Percentiles rank a stretch among this genome's conserved stretches.
Conservation (phyloP, 371 early-diverging fungal genomes). For the Lichtheimia ramosa region DNA sequence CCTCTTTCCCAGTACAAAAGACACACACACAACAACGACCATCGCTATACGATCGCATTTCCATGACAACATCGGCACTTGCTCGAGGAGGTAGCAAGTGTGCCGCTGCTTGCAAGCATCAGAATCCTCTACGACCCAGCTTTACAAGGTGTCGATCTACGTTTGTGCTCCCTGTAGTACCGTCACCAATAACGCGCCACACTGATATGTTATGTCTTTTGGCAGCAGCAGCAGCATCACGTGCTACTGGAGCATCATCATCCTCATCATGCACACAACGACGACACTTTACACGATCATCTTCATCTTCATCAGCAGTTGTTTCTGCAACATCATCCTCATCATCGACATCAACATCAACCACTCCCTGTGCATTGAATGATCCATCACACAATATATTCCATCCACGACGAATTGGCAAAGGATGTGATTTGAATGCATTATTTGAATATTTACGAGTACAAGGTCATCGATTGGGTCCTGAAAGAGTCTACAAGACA, state of each 20-base stretch:
- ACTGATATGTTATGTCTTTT: conserved; percentile 11
- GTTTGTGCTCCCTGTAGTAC: not conserved
- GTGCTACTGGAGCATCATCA: not conserved
- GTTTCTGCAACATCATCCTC: no score
- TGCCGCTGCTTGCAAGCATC: conserved; percentile 12
- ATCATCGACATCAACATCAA: no score
- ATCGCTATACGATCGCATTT: not conserved
- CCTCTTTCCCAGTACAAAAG: no score
- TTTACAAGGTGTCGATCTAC: not conserved
- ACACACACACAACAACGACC: no score
- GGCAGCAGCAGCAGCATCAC: conserved; percentile 5
- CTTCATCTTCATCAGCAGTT: no score
- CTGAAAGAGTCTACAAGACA: conserved; percentile 20
- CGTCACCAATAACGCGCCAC: conserved; percentile 1
- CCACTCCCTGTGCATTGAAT: not conserved
- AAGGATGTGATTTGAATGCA: conserved; percentile 10
- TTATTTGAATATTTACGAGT: conserved; percentile 8
- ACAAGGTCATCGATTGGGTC: not conserved
- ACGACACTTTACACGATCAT: conserved; percentile 1
- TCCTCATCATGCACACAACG: not conserved
- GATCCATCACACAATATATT: conserved; percentile 5
- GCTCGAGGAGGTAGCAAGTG: conserved; percentile 13
- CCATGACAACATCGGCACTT: conserved; percentile 9
- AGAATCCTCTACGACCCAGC: no score
- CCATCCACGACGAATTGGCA: conserved; percentile 13